Conservation (phyloP, 768 basidiomycete species). For the Lactifluus piperatus region DNA sequence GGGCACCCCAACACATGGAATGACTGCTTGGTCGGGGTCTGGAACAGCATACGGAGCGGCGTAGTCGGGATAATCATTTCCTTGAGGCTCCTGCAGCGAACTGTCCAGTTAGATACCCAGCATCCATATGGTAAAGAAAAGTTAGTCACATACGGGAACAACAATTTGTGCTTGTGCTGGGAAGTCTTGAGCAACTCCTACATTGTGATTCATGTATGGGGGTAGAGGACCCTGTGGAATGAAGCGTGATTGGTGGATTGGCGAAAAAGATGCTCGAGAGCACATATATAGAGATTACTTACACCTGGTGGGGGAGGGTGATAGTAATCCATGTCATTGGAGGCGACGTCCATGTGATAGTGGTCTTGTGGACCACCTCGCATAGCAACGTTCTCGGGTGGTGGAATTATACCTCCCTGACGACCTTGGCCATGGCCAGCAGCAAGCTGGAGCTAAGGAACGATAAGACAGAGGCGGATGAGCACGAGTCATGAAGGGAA, state of each 20-base stretch:
- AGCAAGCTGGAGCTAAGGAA: slow-evolving; percentile 18
- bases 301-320: not conserved
- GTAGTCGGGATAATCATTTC: not conserved
- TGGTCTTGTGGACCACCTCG: not conserved
- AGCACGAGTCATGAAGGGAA: not conserved
- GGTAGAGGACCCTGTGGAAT: not conserved
- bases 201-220: not conserved
- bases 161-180: not conserved
- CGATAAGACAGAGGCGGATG: too few species aligned
- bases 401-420: not conserved
- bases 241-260: not conserved
- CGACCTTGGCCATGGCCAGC: not conserved
- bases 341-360: too few species aligned
- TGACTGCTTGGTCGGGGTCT: not conserved
- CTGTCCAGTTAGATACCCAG: not conserved
- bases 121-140: not conserved
- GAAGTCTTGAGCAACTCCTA: not conserved
- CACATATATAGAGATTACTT: not conserved
- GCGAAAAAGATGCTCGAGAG: not conserved
- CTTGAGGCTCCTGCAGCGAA: not conserved
- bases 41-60: not conserved
- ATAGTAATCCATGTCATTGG: not conserved
- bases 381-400: not conserved
- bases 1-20: not conserved
- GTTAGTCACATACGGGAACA: not conserved